Conservation (phyloP, 73 alveolate genomes). For the Durusdinium trenchii region DNA sequence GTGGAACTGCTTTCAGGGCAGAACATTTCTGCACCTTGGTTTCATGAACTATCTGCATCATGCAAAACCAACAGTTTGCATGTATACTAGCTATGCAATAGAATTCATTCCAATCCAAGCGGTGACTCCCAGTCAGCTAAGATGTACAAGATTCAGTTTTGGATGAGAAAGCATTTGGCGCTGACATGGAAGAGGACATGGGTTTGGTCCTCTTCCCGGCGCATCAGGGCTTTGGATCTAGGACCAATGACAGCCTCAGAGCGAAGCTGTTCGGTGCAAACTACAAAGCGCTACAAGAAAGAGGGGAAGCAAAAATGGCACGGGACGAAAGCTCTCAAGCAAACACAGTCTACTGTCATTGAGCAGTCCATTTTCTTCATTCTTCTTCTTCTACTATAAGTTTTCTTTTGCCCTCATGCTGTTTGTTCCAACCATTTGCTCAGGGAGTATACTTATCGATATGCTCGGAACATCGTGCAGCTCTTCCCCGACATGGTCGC, state of each 20-base stretch:
- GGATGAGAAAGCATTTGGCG: constrained; percentile 22
- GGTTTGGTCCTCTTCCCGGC: neutral
- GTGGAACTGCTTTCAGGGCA: neutral
- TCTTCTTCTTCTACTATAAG: neutral
- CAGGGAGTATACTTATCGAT: constrained; percentile 12
- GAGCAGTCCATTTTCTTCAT: neutral
- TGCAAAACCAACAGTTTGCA: neutral
- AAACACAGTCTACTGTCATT: neutral
- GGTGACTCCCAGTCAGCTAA: neutral
- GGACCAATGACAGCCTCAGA: constrained; percentile 26
- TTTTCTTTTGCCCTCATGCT: too few species aligned
- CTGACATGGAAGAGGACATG: constrained; percentile 75
- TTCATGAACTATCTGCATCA: neutral
- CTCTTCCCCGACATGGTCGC: neutral
- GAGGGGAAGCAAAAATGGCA: constrained; percentile 33
- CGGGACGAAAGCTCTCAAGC: neutral
- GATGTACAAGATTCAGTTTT: neutral
- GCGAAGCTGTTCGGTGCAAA: neutral
- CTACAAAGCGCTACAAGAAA: neutral
- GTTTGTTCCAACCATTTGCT: neutral
- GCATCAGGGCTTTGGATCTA: neutral
- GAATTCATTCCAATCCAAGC: neutral
- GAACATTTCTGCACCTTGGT: neutral
- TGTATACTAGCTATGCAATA: neutral
- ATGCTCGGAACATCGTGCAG: constrained; percentile 11